Conservation (phyloP, 2,329 filamentous ascomycete genomes). For the Verticillium isaacii region DNA sequence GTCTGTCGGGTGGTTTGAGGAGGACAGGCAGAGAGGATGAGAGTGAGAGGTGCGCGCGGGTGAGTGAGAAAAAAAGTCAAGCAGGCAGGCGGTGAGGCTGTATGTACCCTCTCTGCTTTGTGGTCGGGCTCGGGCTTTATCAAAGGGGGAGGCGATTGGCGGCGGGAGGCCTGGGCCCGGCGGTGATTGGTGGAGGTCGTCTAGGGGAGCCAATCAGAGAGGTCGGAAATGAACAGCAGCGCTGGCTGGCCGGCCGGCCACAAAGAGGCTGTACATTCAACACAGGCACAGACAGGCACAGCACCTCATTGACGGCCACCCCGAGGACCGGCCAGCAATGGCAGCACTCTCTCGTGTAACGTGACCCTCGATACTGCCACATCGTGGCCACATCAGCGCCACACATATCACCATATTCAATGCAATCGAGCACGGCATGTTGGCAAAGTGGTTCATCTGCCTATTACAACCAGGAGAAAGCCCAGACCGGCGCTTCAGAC, state of each 20-base stretch:
- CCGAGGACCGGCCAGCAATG: no score
- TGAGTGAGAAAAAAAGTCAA: background rate
- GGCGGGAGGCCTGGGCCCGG: background rate
- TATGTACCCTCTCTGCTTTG: background rate
- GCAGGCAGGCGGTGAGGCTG: background rate
- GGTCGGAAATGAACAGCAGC: background rate
- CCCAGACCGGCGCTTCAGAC: background rate
- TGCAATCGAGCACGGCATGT: background rate
- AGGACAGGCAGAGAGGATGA: background rate
- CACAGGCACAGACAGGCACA: no score
- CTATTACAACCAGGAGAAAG: background rate
- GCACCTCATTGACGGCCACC: no score
- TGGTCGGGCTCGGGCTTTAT: background rate
- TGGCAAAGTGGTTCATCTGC: background rate
- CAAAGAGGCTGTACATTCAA: background rate
- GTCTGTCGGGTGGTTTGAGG: background rate
- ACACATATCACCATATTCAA: background rate
- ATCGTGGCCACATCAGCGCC: background rate
- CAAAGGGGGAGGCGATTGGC: background rate
- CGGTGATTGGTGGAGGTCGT: background rate
- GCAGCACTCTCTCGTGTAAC: no score
- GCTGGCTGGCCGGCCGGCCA: no score
- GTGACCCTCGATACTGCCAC: no score
- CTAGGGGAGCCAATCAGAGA: background rate
- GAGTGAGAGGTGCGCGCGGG: background rate